phyloP scores from a whole-genome alignment of 768 basidiomycete genomes.

The Kwoniella botswanensis region DNA sequence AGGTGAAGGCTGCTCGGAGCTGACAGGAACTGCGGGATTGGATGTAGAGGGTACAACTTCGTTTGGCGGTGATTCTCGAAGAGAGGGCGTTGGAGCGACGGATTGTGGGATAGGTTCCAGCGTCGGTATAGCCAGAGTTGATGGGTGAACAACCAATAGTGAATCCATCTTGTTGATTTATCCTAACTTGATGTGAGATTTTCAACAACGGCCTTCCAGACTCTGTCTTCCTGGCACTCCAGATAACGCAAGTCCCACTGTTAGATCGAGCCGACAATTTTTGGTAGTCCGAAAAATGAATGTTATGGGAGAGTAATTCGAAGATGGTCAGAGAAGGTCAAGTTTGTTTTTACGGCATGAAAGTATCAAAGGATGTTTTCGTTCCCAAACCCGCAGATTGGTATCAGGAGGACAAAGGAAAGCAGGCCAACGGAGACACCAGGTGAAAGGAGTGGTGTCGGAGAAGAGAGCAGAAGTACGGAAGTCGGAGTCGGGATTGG shows the following conservation, averaged over 20 bases:
- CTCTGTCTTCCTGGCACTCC: not conserved
- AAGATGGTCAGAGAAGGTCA: not conserved
- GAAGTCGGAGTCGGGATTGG: not conserved
- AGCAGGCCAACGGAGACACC: not conserved
- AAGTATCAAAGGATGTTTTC: not conserved
- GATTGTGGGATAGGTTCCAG: conserved; percentile 48
- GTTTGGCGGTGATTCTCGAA: conserved; percentile 14
- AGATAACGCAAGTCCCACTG: not conserved
- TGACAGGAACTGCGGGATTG: conserved; percentile 1
- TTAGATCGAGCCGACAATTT: too few species aligned
- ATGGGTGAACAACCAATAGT: conserved; percentile 23
- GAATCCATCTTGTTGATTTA: conserved; percentile 24
- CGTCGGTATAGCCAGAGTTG: conserved; percentile 34
- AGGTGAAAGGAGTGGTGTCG: too few species aligned
- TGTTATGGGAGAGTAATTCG: not conserved
- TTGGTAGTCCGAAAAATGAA: not conserved
- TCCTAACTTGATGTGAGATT: not conserved
- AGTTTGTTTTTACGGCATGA: not conserved
- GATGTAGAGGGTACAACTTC: conserved; percentile 30
- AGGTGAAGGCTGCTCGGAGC: conserved; percentile 2
- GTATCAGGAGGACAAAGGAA: conserved; percentile 2
- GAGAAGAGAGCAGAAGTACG: not conserved
- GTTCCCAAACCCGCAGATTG: not conserved
- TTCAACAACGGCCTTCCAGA: not conserved
- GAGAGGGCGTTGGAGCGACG: conserved; percentile 36